Base-by-base conservation (phyloP, 768 basidiomycete genomes). In the Hypsizygus marmoreus region DNA sequence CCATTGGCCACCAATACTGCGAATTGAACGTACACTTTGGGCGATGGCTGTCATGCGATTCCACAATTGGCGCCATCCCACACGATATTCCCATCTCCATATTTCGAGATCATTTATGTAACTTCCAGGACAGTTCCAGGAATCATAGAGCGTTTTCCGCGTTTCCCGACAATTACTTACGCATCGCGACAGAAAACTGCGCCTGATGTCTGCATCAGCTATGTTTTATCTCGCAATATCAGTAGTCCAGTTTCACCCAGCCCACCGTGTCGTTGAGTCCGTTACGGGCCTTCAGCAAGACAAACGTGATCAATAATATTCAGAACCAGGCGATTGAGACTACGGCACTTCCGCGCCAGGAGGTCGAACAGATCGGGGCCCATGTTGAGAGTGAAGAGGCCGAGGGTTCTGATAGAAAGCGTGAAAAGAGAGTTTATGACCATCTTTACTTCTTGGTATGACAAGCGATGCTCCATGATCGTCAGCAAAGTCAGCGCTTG, bases 21-120 rank as follows among this genome's bases (percentile, higher is more conserved):
- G 3, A 42, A 48, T 16, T 2, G 26, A 35, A 14, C 43, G 50
- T 3, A 51, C 23, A 6, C 20, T 24, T 7, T 38, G 40, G 19
- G 59, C 59, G 32, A 64, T 50, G 16, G 54, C 57, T 26, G 47
- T 51, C 59, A 64, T 62, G 37, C 55, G 53, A 8, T 43, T 47
- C 47, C 41, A 54, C n/a, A 50, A 50, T n/a, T 55, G 54, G 6
- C 45, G 43, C 24, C 59, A 52, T 11, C 59, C 60, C 4, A 51
- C 47, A 31, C 50, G 50, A 46, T 59, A 57, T 23, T 56, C 58
- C 56, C 59, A 60, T 33, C 48, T 56, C 54, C 53, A 54, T 29
- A 66, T 50, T 13, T 59, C 51, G 12, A 62, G 51, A 28, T 54
- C 52, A 14, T 51, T 34, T 10, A 63, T n/a, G n/a, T n/a, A n/a